phyloP scores from a whole-genome alignment of 352 stramenopile species.

The Pythium pyrilobum region DNA sequence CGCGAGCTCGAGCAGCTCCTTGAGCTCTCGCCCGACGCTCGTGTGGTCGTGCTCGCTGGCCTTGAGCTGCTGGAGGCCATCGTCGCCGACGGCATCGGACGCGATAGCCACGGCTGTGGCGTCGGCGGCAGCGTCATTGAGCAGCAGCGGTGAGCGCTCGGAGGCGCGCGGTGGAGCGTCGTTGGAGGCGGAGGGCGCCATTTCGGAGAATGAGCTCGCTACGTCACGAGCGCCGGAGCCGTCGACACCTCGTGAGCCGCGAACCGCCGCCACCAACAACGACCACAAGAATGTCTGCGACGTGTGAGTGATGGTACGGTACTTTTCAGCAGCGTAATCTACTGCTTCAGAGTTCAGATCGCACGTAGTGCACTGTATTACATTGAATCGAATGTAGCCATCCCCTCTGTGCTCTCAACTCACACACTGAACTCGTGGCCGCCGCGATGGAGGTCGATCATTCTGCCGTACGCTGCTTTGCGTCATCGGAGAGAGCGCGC shows the following conservation, averaged over 20 bases:
- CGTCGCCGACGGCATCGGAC: background rate
- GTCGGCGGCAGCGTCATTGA: background rate
- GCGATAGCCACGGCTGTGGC: background rate
- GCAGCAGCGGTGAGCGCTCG: conserved; percentile 4
- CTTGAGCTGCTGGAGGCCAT: background rate
- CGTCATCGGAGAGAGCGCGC: conserved; percentile 25
- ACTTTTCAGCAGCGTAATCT: too few relatives aligned
- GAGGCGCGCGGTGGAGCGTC: conserved; percentile 1
- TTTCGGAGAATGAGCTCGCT: background rate
- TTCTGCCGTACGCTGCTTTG: conserved; percentile 21
- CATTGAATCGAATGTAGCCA: conserved; percentile 8
- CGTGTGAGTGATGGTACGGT: background rate
- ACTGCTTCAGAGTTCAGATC: too few relatives aligned
- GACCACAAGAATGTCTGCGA: background rate
- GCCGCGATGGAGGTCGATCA: too few relatives aligned
- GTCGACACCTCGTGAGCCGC: background rate
- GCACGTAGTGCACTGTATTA: too few relatives aligned
- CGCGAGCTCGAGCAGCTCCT: conserved; percentile 30
- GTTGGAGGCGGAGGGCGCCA: background rate
- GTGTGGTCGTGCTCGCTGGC: background rate
- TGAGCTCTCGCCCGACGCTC: conserved; percentile 21
- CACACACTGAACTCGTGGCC: too few relatives aligned
- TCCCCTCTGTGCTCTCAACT: too few relatives aligned
- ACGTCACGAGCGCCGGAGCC: background rate
- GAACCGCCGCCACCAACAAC: background rate